Evolutionary conservation across 768 basidiomycete species (phyloP), one percentile per base, ranked within the genome.

Genomic region (Lentinula edodes): DNA sequence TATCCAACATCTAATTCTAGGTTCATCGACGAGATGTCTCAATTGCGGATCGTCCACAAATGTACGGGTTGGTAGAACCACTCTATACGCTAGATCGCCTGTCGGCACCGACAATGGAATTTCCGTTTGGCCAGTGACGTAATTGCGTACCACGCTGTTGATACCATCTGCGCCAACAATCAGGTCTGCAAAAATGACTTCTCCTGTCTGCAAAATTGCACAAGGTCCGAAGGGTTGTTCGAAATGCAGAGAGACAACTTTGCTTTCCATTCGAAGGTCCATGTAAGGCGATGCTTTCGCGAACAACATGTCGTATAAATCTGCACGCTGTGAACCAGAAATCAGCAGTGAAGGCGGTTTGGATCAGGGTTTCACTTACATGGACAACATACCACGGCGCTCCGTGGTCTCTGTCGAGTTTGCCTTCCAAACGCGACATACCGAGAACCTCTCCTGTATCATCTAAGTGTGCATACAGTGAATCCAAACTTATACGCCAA

Each of bases 161-260:
- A 80, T 73, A 7, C 83, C 83, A 61, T 84, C 83, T 4, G 80
- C 74, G 7, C 75, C 76, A 1, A 77, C 67, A 34, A 75, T 61
- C 28, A 77, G 63, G 46, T 77, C 75, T 4, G 73, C 69, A 2
- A 58, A 56, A 1, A 77, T 63, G 36, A 78, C 67, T 55, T 75
- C 68, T 35, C 76, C 77, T 1, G 71, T 68, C 51, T 68, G 67
- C 61, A 78, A 72, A 1, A 73, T 76, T 18, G 74, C 65, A 15
- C 63, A 65, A 5, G 74, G 73, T 1, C n/a, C 60, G 15, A 75
- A 67, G 13, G 20, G n/a, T 15, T 32, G 15, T 18, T 56, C 39
- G 52, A 73, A 13, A 8, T 68, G 13, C 43, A 64, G 34, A 16
- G 54, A 35, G 2, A 70, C 69, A 36, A 77, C 75, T 23, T 71